phyloP scores from a whole-genome alignment of 768 basidiomycete genomes.

The Auriscalpium vulgare region DNA sequence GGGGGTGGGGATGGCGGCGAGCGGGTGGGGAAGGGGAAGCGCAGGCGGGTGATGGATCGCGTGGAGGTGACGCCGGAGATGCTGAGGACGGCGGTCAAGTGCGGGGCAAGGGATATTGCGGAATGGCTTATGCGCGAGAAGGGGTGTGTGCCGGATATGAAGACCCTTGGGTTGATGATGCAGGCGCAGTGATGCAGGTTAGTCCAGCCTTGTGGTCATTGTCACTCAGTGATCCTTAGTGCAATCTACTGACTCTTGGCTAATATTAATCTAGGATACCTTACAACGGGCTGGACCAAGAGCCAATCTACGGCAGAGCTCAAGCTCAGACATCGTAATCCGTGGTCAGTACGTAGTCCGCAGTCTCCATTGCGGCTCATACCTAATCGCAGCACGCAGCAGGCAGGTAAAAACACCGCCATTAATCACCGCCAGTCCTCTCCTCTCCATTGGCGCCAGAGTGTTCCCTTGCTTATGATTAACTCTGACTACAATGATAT shows the following conservation, averaged over 20 bases:
- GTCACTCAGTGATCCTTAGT: too few relatives aligned
- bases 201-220: too few relatives aligned
- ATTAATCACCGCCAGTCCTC: neutral
- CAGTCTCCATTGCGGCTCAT: too few relatives aligned
- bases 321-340: too few relatives aligned
- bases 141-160: constrained; percentile 65
- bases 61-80: constrained; percentile 45
- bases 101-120: constrained; percentile 59
- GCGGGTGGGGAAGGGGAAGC: constrained; percentile 31
- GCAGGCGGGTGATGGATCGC: constrained; percentile 52
- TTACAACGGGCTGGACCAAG: too few relatives aligned
- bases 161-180: constrained; percentile 34
- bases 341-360: too few relatives aligned
- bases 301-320: too few relatives aligned
- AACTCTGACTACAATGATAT: too few relatives aligned
- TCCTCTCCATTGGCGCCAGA: neutral
- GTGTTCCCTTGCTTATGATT: too few relatives aligned
- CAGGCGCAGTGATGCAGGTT: neutral
- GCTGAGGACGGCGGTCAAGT: constrained; percentile 59
- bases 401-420: neutral
- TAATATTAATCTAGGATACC: too few relatives aligned
- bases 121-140: constrained; percentile 66
- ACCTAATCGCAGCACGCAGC: neutral
- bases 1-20: neutral
- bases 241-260: too few relatives aligned